Evolutionary conservation across 1,139 yeast genomes (phyloP).

Genomic region (Wickerhamomyces sp.): DNA sequence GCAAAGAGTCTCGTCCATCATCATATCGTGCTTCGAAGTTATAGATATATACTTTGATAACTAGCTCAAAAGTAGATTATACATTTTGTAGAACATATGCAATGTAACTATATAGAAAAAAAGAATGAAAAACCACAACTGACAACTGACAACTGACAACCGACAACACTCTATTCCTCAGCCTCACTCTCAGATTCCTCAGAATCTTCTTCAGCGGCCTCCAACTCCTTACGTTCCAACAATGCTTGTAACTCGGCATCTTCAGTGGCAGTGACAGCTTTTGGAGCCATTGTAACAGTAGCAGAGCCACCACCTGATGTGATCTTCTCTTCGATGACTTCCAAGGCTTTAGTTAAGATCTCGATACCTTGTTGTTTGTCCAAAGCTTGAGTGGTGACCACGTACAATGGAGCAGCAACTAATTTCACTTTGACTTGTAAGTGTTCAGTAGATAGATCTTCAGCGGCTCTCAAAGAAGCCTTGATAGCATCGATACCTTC

Average conservation of each 20-base stretch:
- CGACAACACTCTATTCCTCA: slow-evolving; percentile 19
- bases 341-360: slow-evolving; percentile 72
- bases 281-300: slow-evolving; percentile 95
- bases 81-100: too few relatives aligned
- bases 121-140: too few relatives aligned
- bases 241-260: slow-evolving; percentile 97
- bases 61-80: too few relatives aligned
- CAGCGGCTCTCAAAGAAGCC: slow-evolving; percentile 83
- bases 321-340: slow-evolving; percentile 64
- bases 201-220: slow-evolving; percentile 52
- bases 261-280: slow-evolving; percentile 97
- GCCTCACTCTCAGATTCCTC: slow-evolving; percentile 39
- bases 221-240: slow-evolving; percentile 71
- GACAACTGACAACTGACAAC: too few relatives aligned
- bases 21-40: too few relatives aligned
- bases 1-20: too few relatives aligned
- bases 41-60: too few relatives aligned
- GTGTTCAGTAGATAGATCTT: slow-evolving; percentile 74
- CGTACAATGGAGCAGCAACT: slow-evolving; percentile 97
- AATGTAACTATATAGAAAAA: too few relatives aligned
- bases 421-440: slow-evolving; percentile 87
- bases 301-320: slow-evolving; percentile 78
- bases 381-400: slow-evolving; percentile 85
- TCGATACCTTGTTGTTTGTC: slow-evolving; percentile 88
- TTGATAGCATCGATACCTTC: slow-evolving; percentile 98